Conservation (phyloP, 192 early-diverging fungal genomes). For the Coemansia sp. region DNA sequence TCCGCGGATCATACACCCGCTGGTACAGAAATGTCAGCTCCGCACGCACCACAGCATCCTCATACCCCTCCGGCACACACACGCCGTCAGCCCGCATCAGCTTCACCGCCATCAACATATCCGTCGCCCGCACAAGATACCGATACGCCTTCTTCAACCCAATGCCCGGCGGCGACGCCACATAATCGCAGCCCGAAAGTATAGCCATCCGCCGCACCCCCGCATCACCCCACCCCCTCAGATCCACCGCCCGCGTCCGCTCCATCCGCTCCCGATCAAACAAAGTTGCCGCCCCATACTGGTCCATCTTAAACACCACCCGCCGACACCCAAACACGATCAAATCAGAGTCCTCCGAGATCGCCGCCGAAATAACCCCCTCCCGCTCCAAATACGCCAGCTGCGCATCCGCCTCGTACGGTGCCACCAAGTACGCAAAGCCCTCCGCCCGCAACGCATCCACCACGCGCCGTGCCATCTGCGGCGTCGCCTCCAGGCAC, state of each 20-base stretch:
- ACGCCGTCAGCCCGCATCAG: constrained; percentile 49
- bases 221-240: constrained; percentile 53
- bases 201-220: constrained; percentile 89
- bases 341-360: constrained; percentile 96
- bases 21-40: constrained; percentile 88
- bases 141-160: constrained; percentile 77
- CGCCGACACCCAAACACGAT: constrained; percentile 85
- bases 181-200: constrained; percentile 96
- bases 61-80: constrained; percentile 61
- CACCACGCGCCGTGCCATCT: constrained; percentile 77
- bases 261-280: constrained; percentile 56
- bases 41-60: constrained; percentile 61
- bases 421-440: constrained; percentile 81
- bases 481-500: constrained; percentile 75
- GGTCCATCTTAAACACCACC: constrained; percentile 80
- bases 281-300: constrained; percentile 60
- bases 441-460: constrained; percentile 54
- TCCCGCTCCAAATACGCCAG: constrained; percentile 71
- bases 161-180: constrained; percentile 74
- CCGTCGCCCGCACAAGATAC: constrained; percentile 52
- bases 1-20: constrained; percentile 73
- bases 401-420: constrained; percentile 98
- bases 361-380: constrained; percentile 65
- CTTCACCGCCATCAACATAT: constrained; percentile 52
- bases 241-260: constrained; percentile 42